Evolutionary conservation across 2,329 filamentous ascomycete genomes (phyloP), one percentile per base, ranked within the genome.

Genomic region (Colletotrichum tabaci): DNA sequence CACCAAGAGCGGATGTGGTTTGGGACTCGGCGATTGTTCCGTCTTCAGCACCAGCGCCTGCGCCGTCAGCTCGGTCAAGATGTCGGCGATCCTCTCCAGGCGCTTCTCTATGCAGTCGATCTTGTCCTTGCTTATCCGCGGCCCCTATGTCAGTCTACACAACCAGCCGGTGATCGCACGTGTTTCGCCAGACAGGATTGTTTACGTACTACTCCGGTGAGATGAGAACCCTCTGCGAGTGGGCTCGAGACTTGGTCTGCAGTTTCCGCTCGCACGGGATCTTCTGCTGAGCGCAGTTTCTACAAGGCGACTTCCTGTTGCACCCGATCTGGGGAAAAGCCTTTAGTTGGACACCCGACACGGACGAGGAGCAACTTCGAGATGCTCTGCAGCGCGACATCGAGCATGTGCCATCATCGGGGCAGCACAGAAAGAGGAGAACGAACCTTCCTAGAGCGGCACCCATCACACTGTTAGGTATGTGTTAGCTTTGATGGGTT

Each of bases 191-290:
- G 2, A 2, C 4, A 9, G 52, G 26, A 6, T 18, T 47, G n/a
- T 42, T 12, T 10, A 66, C 63, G 23, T 8, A 68, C 66, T 68
- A 68, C 23, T 68, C 66, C 18, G 58, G 50, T 7, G 66, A 68
- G 10, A 68, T 68, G 1, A 64, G 52, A 30, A 68, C 60, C 4
- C 66, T 49, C 13, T 64, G 66, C 9, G 52, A 21, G 16, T 56
- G 30, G 13, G 50, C 7, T n/a, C 46, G 57, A 21, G 62, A 50
- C 44, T 40, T 56, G 26, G 23, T 30, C 9, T 42, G 50, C 0
- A 38, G 21, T 4, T 64, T 64, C 5, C 66, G 66, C 23, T 68
- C 52, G 38, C 58, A 68, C 7, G 38, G 13, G 13, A 55, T 35
- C 23, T 18, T 26, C 5, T 60, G 40, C 15, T 42, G 23, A 16